Conservation (phyloP, 2,329 filamentous ascomycete genomes). For the Paramyrothecium roridum region DNA sequence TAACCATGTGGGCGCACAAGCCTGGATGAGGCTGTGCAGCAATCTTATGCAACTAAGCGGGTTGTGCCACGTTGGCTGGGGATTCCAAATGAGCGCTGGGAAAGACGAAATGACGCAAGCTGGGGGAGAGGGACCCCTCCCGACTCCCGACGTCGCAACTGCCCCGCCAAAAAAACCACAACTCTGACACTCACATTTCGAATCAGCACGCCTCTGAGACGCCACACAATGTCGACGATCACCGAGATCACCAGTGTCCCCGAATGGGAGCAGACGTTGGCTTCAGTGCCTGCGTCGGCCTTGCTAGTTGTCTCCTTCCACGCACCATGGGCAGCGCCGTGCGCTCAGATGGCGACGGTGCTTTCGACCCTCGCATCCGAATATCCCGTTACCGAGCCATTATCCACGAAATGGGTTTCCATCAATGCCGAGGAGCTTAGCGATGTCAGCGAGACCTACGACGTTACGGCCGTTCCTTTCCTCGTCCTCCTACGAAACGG, state of each 20-base stretch:
- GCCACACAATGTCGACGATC: constrained; percentile 66
- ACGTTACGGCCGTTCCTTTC: constrained; percentile 92
- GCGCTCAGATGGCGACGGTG: constrained; percentile 88
- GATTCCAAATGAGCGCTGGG: not conserved
- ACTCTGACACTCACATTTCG: constrained; percentile 12
- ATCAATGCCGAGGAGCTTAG: constrained; percentile 93
- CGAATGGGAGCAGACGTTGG: constrained; percentile 69
- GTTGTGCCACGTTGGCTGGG: not conserved
- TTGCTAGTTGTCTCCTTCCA: constrained; percentile 91
- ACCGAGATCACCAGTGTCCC: constrained; percentile 71
- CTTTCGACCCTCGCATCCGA: constrained; percentile 82
- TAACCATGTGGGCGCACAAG: not conserved
- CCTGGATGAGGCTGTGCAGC: not conserved
- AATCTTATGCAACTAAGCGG: not conserved
- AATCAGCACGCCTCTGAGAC: not conserved
- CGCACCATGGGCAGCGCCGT: constrained; percentile 93
- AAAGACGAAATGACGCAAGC: constrained; percentile 23
- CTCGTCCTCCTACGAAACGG: constrained; percentile 78
- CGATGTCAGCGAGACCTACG: constrained; percentile 87
- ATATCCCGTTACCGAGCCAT: constrained; percentile 68
- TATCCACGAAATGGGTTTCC: constrained; percentile 75
- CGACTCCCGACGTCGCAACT: constrained; percentile 14
- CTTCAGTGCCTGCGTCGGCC: constrained; percentile 63
- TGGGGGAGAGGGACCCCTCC: constrained; percentile 2
- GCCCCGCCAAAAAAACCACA: constrained; percentile 21